Base-by-base conservation (phyloP, 78 protist species). In the Dictyostelium purpureum region DNA sequence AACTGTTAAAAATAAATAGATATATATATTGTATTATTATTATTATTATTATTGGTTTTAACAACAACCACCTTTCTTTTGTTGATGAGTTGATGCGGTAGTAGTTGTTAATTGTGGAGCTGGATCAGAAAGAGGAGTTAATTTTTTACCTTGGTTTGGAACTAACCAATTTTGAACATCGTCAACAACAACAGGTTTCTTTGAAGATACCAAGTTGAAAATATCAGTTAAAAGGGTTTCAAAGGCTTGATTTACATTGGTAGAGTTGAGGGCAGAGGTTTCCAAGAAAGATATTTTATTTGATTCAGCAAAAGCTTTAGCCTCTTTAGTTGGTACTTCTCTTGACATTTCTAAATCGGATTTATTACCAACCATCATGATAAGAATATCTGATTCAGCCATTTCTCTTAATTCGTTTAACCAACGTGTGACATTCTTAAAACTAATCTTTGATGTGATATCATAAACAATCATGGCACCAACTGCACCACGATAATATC, bases 401-500 rank as follows among this genome's bases (percentile, higher is more conserved):
- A 89, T 85, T 47, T 77, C 75, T 51, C 94, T 73, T 0, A 97
- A 67, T 94, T 89, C 94, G 24, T 92, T 83, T 37, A 97, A 87
- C 97, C 97, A 90, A 16, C 98, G 77, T 70, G 96, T 95, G 6
- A 97, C 97, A 79, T 98, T 94, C 70, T 98, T 99, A 76, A 90
- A 99, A 21, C 99, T 90, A 45, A 65, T 74, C 21, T 95, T 95
- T 47, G 96, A 96, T 21, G 99, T 82, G 14, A 99, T 97, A 90
- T 98, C 99, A 45, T 98, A 99, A 28, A 99, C 99, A 18, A 99
- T 93, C 42, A 99, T 96, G 11, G 99, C 99, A 14, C 99, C 99
- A 1, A 97, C 98, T 31, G 99, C 99, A 3, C 99, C 99, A 0
- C 99, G 93, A 91, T 99, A 99, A 94, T 98, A 98, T 31, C 94